Evolutionary conservation across 2,329 filamentous ascomycete genomes (phyloP), one percentile per base, ranked within the genome.

Genomic region (Hypoxylon sp.): DNA sequence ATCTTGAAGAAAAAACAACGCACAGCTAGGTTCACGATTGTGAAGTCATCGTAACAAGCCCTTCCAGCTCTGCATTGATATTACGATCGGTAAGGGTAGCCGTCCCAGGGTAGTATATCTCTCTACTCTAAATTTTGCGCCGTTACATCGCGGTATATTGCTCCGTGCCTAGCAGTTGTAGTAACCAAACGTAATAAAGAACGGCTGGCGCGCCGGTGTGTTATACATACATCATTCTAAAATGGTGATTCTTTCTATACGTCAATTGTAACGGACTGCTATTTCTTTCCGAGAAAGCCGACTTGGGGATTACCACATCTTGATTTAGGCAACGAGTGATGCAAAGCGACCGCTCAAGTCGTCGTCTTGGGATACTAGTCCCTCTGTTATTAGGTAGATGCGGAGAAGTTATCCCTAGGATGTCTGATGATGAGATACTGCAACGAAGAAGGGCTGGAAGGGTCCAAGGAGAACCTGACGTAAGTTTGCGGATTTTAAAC

Each of bases 101-200:
- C 29, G 33, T 24, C 17, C 62, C 51, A 44, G 52, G 59, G 50
- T 53, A 56, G 39, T 22, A 53, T 19, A 59, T 35, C n/a, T 48
- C 29, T 19, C 47, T 60, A 53, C 47, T 26, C 33, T 42, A 57
- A 50, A 24, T 5, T 39, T 29, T 31, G 39, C 60, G 33, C 61
- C 35, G 69, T 71, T 69, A 63, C 63, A 71, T 71, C 29, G 57
- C 46, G 57, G 67, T 61, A 67, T 57, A 70, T 71, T 70, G 61
- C 63, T 65, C 59, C 54, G 37, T 59, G 47, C 26, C 44, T 53
- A 69, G 44, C 8, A 42, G 39, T 54, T 29, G 53, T 65, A 59
- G 57, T 67, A 65, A 53, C 55, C 35, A 65, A 71, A 71, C 63
- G 69, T 63, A 67, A 70, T 70, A 60, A 61, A 51, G 54, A 22